Base-by-base conservation (phyloP, 177 flowering plant species). In the Vitis hybrid region DNA sequence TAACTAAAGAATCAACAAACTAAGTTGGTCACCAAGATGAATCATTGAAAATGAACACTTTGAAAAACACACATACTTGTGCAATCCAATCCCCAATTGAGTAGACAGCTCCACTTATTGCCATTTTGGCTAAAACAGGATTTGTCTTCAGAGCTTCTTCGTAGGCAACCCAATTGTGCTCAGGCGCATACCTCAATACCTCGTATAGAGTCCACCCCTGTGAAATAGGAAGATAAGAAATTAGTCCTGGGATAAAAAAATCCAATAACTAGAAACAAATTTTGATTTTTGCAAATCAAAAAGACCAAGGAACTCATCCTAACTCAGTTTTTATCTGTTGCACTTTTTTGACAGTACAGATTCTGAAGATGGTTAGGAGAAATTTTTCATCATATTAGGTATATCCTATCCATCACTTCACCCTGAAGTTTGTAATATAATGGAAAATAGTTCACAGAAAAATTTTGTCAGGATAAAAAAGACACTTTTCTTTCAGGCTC, bases 31-130 rank as follows among this genome's bases (percentile, higher is more conserved):
- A 13, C 48, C 14, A 52, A 4, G n/a, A 19, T 56, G 4, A 51
- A 26, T 4, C 12, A 45, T 65, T 14, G 9, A 56, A 6, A 19
- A 71, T 13, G 15, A 12, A 26, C 6, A 21, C 18, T 60, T 60
- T 40, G 65, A 60, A 51, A 9, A 2, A 19, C 21, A 2, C 14
- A 45, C 82, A 49, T 73, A 91, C 98, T 83, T 95, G 98, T 30
- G 99, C 98, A 79, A 95, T 95, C 99, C 99, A 95, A 82, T 95
- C 99, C 19, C 99, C 98, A n/a, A 95, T n/a, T 21, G 94, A 83
- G 72, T 95, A 95, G 45, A 95, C 99, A 19, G 90, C 79, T 55
- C 99, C 98, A 77, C 98, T 95, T 34, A 95, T 95, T 73, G 87
- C 77, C 99, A 95, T 91, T 83, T 93, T 95, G 48, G 99, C 94